Percentiles rank a stretch among this genome's conserved stretches.
These are phyloP conservation scores for Sporothrix humicola DNA, from an alignment of 2,329 filamentous ascomycete species.

Conservation along the genomic window DNA sequence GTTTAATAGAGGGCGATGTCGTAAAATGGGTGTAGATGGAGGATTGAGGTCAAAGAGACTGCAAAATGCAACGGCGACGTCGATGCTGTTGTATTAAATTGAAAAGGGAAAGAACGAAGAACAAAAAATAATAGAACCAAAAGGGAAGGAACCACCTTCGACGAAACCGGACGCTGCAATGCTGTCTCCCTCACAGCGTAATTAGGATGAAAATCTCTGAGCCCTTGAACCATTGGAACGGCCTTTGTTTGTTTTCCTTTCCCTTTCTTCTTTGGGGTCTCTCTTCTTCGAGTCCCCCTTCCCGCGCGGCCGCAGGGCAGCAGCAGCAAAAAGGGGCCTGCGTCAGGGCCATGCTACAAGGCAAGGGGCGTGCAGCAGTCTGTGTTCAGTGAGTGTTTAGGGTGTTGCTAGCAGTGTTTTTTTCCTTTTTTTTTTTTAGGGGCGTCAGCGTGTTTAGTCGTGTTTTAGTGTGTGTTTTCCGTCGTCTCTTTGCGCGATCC, in stretches of 20 bases:
- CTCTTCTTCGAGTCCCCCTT: not conserved
- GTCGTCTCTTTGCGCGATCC: constrained; percentile 22
- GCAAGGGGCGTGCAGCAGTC: constrained; percentile 13
- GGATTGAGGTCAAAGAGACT: not conserved
- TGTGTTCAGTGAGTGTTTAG: constrained; percentile 1
- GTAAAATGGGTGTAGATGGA: not conserved
- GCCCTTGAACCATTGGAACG: not conserved
- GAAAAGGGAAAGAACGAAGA: not conserved
- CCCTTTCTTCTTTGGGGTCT: not conserved
- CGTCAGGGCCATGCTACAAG: constrained; percentile 21
- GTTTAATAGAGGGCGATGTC: not conserved
- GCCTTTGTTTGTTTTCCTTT: constrained; percentile 22
- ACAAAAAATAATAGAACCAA: not conserved
- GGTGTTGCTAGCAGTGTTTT: too few species aligned
- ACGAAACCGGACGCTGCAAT: constrained; percentile 26
- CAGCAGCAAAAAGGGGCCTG: constrained; percentile 15
- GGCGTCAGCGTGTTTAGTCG: not conserved
- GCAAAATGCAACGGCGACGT: not conserved
- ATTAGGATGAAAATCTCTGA: constrained; percentile 10
- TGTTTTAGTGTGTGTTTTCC: constrained; percentile 20
- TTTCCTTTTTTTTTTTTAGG: too few species aligned
- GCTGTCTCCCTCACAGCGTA: not conserved
- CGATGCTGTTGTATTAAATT: not conserved
- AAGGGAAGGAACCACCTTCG: too few species aligned
- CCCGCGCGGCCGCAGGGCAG: not conserved